These are phyloP conservation scores for Candida oleophila DNA, from an alignment of 805 yeast genomes.

Conservation along the genomic window DNA sequence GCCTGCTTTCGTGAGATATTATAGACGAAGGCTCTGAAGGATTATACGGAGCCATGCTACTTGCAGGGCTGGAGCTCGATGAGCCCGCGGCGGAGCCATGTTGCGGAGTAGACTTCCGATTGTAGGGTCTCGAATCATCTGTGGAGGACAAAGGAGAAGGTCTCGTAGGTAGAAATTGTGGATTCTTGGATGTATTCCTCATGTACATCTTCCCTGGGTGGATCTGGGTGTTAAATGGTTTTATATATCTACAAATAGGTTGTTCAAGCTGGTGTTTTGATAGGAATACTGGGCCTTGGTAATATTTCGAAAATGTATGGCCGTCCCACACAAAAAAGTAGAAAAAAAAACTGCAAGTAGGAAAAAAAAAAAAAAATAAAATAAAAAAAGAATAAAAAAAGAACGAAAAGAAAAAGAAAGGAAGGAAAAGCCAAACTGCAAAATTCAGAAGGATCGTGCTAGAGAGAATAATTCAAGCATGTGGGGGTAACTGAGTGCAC, in stretches of 20 bases:
- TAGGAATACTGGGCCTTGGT: background rate
- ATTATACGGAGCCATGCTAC: conserved; percentile 1
- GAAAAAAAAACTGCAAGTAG: background rate
- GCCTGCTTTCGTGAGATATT: conserved; percentile 4
- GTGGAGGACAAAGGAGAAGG: conserved; percentile 26
- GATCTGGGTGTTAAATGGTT: too few species aligned
- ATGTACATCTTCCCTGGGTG: background rate
- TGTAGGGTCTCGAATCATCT: background rate
- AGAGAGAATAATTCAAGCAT: background rate
- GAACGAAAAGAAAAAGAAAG: background rate
- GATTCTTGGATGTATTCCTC: conserved; percentile 5
- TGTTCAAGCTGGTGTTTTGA: background rate
- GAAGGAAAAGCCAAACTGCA: background rate
- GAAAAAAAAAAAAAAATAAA: background rate
- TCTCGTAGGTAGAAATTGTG: conserved; percentile 20
- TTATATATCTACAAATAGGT: too few species aligned
- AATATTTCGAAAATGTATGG: background rate
- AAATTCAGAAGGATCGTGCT: background rate
- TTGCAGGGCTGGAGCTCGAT: background rate
- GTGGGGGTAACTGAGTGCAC: background rate
- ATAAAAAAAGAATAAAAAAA: background rate
- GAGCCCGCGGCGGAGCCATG: background rate
- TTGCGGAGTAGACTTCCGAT: background rate
- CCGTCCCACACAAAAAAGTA: background rate
- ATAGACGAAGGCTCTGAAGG: conserved; percentile 5